A percentile compares a stretch with the other conserved stretches of the same genome.
Evolutionary conservation across 2,329 filamentous ascomycete genomes (phyloP).

Genomic region (Escovopsis sp.): DNA sequence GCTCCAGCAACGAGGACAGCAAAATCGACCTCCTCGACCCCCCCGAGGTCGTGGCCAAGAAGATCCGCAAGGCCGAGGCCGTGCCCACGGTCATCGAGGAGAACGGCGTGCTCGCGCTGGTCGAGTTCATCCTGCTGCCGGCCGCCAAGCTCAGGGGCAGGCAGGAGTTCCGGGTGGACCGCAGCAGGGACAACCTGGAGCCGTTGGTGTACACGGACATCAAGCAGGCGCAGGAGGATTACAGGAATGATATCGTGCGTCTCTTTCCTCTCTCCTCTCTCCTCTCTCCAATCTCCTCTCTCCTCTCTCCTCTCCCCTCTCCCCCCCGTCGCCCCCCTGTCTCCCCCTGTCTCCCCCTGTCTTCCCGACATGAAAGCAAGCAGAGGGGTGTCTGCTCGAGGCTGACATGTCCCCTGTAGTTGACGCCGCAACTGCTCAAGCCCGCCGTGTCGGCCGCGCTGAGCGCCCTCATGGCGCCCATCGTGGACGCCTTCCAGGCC

Average conservation of each 20-base stretch:
- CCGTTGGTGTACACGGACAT: slow-evolving; percentile 69
- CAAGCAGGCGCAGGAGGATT: slow-evolving; percentile 63
- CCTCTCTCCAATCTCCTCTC: too few species aligned
- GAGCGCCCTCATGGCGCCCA: slow-evolving; percentile 58
- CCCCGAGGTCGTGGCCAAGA: slow-evolving; percentile 59
- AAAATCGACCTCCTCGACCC: slow-evolving; percentile 90
- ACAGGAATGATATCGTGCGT: slow-evolving; percentile 58
- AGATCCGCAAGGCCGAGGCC: slow-evolving; percentile 73
- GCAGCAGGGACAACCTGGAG: slow-evolving; percentile 48
- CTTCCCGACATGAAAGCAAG: too few species aligned
- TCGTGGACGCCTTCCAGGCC: slow-evolving; percentile 56
- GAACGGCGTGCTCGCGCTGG: slow-evolving; percentile 76
- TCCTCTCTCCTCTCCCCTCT: too few species aligned
- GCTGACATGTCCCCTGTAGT: slow-evolving; percentile 12
- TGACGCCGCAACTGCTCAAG: slow-evolving; percentile 80
- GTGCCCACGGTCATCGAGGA: slow-evolving; percentile 62
- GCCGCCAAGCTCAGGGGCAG: slow-evolving; percentile 48
- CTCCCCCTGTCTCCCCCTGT: too few species aligned
- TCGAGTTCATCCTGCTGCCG: slow-evolving; percentile 75
- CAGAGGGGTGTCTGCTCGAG: too few species aligned
- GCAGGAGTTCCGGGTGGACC: slow-evolving; percentile 51
- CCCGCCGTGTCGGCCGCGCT: slow-evolving; percentile 64
- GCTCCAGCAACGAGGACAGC: slow-evolving; percentile 56
- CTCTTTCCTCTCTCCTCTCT: not conserved
- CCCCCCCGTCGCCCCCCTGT: too few species aligned